Conservation (phyloP, 2,329 filamentous ascomycete species). For the Pseudocercospora ulei region DNA sequence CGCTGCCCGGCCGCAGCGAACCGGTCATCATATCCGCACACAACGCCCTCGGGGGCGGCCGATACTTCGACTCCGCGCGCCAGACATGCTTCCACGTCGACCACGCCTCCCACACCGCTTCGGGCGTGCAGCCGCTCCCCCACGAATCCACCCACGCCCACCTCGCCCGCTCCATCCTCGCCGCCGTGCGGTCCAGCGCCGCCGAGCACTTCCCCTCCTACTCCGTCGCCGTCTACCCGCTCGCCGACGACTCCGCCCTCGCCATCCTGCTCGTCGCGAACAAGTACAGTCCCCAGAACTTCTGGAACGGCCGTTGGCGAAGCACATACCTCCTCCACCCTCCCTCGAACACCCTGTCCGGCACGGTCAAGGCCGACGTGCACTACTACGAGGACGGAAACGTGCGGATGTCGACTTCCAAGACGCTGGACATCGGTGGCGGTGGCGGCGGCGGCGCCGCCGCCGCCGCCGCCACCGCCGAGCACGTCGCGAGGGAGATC, state of each 20-base stretch:
- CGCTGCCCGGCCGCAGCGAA: constrained; percentile 77
- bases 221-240: constrained; percentile 72
- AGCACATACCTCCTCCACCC: constrained; percentile 73
- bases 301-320: constrained; percentile 97
- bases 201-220: constrained; percentile 80
- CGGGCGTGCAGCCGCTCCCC: constrained; percentile 65
- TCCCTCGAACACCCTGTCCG: constrained; percentile 57
- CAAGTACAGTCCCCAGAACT: constrained; percentile 97
- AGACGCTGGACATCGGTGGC: constrained; percentile 57
- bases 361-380: constrained; percentile 82
- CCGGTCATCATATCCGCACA: constrained; percentile 72
- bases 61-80: constrained; percentile 85
- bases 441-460: no score
- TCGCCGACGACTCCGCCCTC: constrained; percentile 62
- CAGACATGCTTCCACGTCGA: constrained; percentile 83
- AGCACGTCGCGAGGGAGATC: constrained; percentile 67
- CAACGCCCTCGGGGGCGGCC: constrained; percentile 67
- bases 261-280: constrained; percentile 81
- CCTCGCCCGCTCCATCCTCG: constrained; percentile 73
- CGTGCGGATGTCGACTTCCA: constrained; percentile 82
- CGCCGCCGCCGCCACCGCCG: no score
- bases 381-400: constrained; percentile 99
- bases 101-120: constrained; percentile 75
- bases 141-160: constrained; percentile 68
- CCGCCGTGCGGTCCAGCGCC: constrained; percentile 64